Base-by-base conservation (phyloP, 495 filamentous ascomycete genomes). In the Pyrenula aspistea region DNA sequence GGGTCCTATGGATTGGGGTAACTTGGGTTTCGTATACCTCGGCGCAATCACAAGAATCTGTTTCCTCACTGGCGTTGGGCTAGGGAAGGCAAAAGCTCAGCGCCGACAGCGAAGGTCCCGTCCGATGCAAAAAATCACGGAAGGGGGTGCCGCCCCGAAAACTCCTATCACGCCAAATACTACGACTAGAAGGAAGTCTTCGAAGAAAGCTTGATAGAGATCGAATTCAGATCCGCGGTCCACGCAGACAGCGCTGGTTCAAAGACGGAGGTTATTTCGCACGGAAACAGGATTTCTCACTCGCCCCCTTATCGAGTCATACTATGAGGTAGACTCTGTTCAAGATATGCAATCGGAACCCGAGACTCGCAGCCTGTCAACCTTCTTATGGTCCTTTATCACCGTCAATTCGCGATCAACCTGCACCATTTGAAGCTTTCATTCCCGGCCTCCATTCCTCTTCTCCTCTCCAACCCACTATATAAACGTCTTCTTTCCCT, bases 1-100 rank as follows among this genome's bases (percentile, higher is more conserved):
- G 85, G 85, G 84, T 61, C 68, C 73, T 0, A 85, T 85, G 55
- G 78, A 85, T 59, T 82, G 73, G 72, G 85, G 83, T 10, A 86
- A 85, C 61, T 70, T 87, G 2, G 70, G 65, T 1, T 81, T 83
- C 60, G 82, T 86, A 12, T 86, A 84, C 61, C 56, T 77, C 2
- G 81, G 80, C 23, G 81, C 79, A 0, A 57, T 65, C 1, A 72
- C 80, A 74, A 61, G 83, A 25, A 68, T 82, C 10, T 74, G 70
- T 2, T 83, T 87, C 54, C 61, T 87, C 52, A 57, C 60, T 1
- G 77, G 78, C 2, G 62, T 83, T 20, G 81, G 81, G 4, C 51
- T 83, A 42, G 15, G 31, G 8, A 42, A 42, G 15, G 31, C 31
- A 15, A 42, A 42, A 15, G 31, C 31, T 42, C 31, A 42, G 15